Conservation (phyloP, 1,139 yeast species). For the Geotrichum europaeum region DNA sequence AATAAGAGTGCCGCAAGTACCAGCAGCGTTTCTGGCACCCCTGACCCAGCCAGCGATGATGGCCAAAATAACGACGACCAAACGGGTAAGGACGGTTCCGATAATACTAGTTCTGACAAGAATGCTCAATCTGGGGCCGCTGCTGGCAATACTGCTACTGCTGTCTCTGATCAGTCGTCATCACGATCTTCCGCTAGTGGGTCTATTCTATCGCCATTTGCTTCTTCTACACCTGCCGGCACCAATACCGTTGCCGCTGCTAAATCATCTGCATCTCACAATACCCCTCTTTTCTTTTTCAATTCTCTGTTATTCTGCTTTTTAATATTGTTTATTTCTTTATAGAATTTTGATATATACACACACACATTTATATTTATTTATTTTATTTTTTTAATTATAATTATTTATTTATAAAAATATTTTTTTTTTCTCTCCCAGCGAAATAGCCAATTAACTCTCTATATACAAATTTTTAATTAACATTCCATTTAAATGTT, state of each 20-base stretch:
- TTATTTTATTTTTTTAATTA: neutral
- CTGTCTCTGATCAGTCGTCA: neutral
- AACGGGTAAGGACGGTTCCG: neutral
- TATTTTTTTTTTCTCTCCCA: neutral
- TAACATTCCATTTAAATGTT: neutral
- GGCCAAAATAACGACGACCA: neutral
- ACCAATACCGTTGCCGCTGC: neutral
- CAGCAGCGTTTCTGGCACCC: neutral
- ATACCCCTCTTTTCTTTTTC: neutral
- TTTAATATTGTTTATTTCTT: neutral
- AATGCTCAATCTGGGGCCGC: neutral
- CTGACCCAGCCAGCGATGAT: neutral
- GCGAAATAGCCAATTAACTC: neutral
- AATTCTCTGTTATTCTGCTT: neutral
- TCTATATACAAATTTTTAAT: neutral
- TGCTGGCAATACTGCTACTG: neutral
- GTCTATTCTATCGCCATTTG: neutral
- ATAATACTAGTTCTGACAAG: neutral
- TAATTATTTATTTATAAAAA: neutral
- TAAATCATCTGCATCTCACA: constrained; percentile 3
- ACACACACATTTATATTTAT: neutral
- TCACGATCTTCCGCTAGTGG: neutral
- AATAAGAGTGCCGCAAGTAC: neutral
- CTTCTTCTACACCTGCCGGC: neutral
- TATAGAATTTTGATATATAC: neutral